Conservation (phyloP, 2,329 filamentous ascomycete species). For the Aspergillus sp. region DNA sequence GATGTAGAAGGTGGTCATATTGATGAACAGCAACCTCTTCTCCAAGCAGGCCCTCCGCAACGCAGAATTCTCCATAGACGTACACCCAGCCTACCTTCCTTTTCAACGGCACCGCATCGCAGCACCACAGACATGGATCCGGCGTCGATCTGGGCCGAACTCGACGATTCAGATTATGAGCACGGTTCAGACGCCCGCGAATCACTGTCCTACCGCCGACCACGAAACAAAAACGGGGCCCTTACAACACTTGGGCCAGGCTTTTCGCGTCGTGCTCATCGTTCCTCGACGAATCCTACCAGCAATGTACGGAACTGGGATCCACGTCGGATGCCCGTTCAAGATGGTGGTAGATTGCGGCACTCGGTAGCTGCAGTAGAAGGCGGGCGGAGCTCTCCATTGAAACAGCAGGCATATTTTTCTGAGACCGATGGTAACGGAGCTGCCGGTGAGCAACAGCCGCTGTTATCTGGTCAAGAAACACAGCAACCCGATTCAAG, state of each 20-base stretch:
- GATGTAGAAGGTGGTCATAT: conserved; percentile 34
- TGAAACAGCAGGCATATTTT: conserved; percentile 9
- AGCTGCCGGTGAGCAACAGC: neutral
- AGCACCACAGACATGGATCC: conserved; percentile 55
- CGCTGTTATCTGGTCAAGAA: no score
- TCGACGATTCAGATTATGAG: conserved; percentile 60
- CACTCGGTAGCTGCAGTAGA: conserved; percentile 20
- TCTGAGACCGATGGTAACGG: neutral
- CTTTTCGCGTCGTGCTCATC: conserved; percentile 13
- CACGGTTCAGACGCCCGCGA: conserved; percentile 7
- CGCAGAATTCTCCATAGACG: conserved; percentile 23
- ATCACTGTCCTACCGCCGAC: conserved; percentile 9
- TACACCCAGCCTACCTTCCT: conserved; percentile 26
- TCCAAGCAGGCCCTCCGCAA: conserved; percentile 19
- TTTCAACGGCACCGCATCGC: conserved; percentile 31
- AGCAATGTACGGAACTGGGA: conserved; percentile 13
- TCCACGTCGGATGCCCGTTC: conserved; percentile 12
- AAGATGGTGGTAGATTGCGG: conserved; percentile 11
- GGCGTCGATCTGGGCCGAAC: conserved; percentile 78
- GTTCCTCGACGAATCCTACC: conserved; percentile 15
- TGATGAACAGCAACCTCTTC: conserved; percentile 33
- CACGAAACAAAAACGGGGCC: conserved; percentile 18
- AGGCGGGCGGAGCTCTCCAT: conserved; percentile 8
- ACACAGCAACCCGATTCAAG: no score
- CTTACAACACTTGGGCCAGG: conserved; percentile 5